phyloP scores from a whole-genome alignment of 2,329 filamentous ascomycete genomes.

The Pseudogymnoascus sp. region DNA sequence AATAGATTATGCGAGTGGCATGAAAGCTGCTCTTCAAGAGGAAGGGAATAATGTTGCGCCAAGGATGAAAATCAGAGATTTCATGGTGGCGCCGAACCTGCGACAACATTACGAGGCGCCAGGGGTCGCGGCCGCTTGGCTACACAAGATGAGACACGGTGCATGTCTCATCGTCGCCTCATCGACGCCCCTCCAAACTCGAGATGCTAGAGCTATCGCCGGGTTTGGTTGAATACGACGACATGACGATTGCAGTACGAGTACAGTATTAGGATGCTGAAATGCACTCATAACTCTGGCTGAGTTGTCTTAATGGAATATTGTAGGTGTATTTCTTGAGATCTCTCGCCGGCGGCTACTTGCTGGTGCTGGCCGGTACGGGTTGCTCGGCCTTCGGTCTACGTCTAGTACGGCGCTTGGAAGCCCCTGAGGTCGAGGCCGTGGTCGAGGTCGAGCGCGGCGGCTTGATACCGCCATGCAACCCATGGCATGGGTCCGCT shows the following conservation, averaged over 20 bases:
- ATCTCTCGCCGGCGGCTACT: background rate
- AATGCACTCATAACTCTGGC: background rate
- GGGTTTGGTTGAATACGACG: background rate
- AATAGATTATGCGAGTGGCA: background rate
- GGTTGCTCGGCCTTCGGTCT: background rate
- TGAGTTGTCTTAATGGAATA: background rate
- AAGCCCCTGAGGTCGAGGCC: constrained; percentile 52
- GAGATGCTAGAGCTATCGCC: constrained; percentile 2
- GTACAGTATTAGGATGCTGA: background rate
- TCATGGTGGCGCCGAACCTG: background rate
- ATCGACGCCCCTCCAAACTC: constrained; percentile 6
- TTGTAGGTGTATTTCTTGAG: background rate
- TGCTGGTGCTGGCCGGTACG: background rate
- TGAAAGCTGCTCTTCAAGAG: background rate
- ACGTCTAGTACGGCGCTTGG: background rate
- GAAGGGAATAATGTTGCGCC: background rate
- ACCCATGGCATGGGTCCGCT: background rate
- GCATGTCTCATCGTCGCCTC: constrained; percentile 1
- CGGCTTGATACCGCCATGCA: constrained; percentile 30
- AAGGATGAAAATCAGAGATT: background rate
- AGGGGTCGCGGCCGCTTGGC: background rate
- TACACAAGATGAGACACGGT: background rate
- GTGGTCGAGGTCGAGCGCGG: constrained; percentile 49
- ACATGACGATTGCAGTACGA: constrained; percentile 11
- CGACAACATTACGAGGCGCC: background rate